Evolutionary conservation across 108 stramenopile genomes (phyloP).

Genomic region (Fistulifera solaris): DNA sequence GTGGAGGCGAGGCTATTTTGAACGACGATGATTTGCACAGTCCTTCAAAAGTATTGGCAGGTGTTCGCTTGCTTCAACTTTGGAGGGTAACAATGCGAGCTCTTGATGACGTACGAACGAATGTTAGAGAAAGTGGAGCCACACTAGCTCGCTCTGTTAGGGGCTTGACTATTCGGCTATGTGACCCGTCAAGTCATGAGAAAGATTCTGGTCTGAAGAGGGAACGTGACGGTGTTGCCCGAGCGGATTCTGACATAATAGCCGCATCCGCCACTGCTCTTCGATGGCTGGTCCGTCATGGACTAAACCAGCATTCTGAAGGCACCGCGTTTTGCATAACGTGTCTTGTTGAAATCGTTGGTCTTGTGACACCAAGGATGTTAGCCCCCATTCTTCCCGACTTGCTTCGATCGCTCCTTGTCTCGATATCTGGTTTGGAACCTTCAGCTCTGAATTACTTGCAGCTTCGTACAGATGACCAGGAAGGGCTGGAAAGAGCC

Average conservation of each 20-base stretch:
- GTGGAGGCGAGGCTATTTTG: slow-evolving; percentile 57
- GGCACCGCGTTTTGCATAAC: slow-evolving; percentile 70
- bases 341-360: slow-evolving; percentile 63
- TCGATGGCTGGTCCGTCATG: slow-evolving; percentile 64
- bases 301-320: slow-evolving; percentile 68
- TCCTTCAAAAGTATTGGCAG: slow-evolving; percentile 24
- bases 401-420: slow-evolving; percentile 52
- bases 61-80: slow-evolving; percentile 52
- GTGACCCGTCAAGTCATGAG: not conserved
- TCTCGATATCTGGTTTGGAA: slow-evolving; percentile 73
- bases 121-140: slow-evolving; percentile 45
- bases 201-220: not conserved
- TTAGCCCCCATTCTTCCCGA: slow-evolving; percentile 72
- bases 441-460: slow-evolving; percentile 81
- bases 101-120: slow-evolving; percentile 66
- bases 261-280: slow-evolving; percentile 66
- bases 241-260: slow-evolving; percentile 27
- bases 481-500: slow-evolving; percentile 57
- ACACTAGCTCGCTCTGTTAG: not conserved
- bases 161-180: not conserved
- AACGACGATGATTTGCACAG: slow-evolving; percentile 31
- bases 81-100: slow-evolving; percentile 65
- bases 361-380: slow-evolving; percentile 40
- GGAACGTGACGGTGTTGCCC: slow-evolving; percentile 2
- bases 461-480: slow-evolving; percentile 57